Evolutionary conservation across 2,329 filamentous ascomycete genomes (phyloP).

Genomic region (Aspergillus amoenus): DNA sequence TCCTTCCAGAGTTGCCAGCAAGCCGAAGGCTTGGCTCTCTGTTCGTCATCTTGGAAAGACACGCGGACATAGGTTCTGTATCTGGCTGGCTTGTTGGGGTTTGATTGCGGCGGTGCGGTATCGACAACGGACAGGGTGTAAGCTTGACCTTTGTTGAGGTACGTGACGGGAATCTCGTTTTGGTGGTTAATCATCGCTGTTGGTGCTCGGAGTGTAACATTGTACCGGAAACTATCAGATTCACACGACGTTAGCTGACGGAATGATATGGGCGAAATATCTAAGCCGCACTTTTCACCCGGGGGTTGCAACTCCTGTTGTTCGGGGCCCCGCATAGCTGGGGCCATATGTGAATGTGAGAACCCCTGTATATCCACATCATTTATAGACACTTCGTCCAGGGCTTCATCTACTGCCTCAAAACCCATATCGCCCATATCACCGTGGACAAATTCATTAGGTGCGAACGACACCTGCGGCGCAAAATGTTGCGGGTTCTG

Average conservation of each 20-base stretch:
- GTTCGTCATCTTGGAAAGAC: slow-evolving; percentile 94
- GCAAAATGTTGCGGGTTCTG: slow-evolving; percentile 71
- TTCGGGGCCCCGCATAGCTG: slow-evolving; percentile 28
- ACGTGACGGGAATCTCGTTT: slow-evolving; percentile 94
- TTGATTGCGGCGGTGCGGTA: slow-evolving; percentile 62
- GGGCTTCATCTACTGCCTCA: slow-evolving; percentile 69
- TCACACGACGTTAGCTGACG: slow-evolving; percentile 15
- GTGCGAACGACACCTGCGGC: slow-evolving; percentile 64
- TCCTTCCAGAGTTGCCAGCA: slow-evolving; percentile 97
- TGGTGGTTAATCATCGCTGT: slow-evolving; percentile 88
- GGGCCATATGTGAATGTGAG: slow-evolving; percentile 49
- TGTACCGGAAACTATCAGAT: slow-evolving; percentile 72
- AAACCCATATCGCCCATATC: slow-evolving; percentile 75
- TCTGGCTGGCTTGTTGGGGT: slow-evolving; percentile 60
- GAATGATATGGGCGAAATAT: neutral
- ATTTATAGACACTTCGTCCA: slow-evolving; percentile 66
- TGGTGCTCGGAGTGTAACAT: slow-evolving; percentile 85
- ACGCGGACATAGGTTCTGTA: slow-evolving; percentile 94
- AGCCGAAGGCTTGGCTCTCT: slow-evolving; percentile 74
- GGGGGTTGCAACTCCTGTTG: slow-evolving; percentile 28
- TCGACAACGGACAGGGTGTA: slow-evolving; percentile 86
- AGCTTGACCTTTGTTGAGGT: slow-evolving; percentile 95
- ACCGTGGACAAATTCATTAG: slow-evolving; percentile 76
- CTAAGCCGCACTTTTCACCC: slow-evolving; percentile 54
- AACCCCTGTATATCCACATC: slow-evolving; percentile 54